phyloP scores from a whole-genome alignment of 1,284 basidiomycete species.

The Volvariella volvacea region DNA sequence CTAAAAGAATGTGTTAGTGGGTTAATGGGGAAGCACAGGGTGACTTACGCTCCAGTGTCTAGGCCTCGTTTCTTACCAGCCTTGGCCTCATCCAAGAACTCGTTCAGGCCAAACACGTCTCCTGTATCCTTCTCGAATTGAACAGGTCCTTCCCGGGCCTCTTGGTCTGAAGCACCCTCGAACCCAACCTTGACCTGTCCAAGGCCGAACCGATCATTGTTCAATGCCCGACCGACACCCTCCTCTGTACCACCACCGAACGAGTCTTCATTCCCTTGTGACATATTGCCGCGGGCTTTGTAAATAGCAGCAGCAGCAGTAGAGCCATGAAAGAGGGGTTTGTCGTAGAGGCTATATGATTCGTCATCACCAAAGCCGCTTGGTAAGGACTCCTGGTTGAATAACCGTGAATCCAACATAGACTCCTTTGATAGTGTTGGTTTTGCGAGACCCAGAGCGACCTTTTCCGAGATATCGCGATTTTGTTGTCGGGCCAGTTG shows the following conservation, averaged over 20 bases:
- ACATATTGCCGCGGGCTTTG: constrained; percentile 82
- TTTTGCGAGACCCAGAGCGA: constrained; percentile 95
- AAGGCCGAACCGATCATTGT: constrained; percentile 91
- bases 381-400: constrained; percentile 90
- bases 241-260: constrained; percentile 94
- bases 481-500: constrained; percentile 94
- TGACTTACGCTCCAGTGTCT: constrained; percentile 65
- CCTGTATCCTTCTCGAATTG: constrained; percentile 97
- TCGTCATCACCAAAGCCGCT: constrained; percentile 88
- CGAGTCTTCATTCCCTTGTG: constrained; percentile 80
- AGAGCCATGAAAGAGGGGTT: constrained; percentile 92
- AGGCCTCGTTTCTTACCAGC: constrained; percentile 87
- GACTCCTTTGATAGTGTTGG: constrained; percentile 93
- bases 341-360: constrained; percentile 90
- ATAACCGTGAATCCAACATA: constrained; percentile 94
- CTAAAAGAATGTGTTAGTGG: constrained; percentile 25
- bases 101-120: constrained; percentile 97
- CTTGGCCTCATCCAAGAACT: constrained; percentile 97
- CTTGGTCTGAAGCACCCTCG: constrained; percentile 80
- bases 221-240: constrained; percentile 83
- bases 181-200: constrained; percentile 86
- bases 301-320: constrained; percentile 97
- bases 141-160: constrained; percentile 88
- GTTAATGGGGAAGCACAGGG: constrained; percentile 3
- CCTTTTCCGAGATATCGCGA: constrained; percentile 98